Percentiles rank a stretch among this genome's conserved stretches.
These are phyloP conservation scores for Diaporthe sp. DNA, from an alignment of 2,329 filamentous ascomycete genomes.

Conservation along the genomic window DNA sequence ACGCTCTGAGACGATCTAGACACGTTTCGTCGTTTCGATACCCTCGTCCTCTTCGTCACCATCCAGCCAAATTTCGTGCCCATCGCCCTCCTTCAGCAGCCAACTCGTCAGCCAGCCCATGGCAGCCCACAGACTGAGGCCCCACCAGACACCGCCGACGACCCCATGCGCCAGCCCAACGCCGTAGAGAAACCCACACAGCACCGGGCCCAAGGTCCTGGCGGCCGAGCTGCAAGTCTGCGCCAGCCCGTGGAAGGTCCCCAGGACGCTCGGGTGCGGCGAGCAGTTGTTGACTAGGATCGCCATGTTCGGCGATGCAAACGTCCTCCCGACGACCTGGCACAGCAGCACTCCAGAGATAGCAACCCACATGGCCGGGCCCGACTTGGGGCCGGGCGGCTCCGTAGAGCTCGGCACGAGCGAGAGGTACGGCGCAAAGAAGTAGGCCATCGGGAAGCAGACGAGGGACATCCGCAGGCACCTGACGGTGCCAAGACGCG, in stretches of 20 bases:
- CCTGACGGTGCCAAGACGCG: slow-evolving; percentile 74
- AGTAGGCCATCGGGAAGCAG: slow-evolving; percentile 78
- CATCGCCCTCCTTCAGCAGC: slow-evolving; percentile 71
- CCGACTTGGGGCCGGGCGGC: slow-evolving; percentile 62
- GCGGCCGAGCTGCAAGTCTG: slow-evolving; percentile 71
- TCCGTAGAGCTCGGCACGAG: slow-evolving; percentile 70
- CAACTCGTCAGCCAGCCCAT: slow-evolving; percentile 64
- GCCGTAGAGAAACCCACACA: slow-evolving; percentile 73
- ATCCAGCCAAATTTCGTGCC: slow-evolving; percentile 74
- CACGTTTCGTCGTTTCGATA: slow-evolving; percentile 34
- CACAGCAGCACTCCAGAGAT: slow-evolving; percentile 73
- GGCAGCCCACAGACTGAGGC: slow-evolving; percentile 62
- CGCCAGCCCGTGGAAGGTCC: slow-evolving; percentile 62
- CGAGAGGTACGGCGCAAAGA: slow-evolving; percentile 77
- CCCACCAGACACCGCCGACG: slow-evolving; percentile 72
- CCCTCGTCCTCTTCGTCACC: slow-evolving; percentile 66
- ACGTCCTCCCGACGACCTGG: slow-evolving; percentile 77
- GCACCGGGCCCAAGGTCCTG: slow-evolving; percentile 70
- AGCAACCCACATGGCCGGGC: slow-evolving; percentile 72
- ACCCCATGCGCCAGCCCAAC: slow-evolving; percentile 67
- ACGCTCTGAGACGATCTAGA: neutral
- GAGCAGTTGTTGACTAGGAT: slow-evolving; percentile 63
- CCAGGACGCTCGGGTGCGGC: slow-evolving; percentile 61
- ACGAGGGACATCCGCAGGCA: slow-evolving; percentile 78
- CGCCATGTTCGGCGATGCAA: slow-evolving; percentile 62